These are phyloP conservation scores for Phytophthora ohioensis DNA, from an alignment of 352 stramenopile species.

Conservation along the genomic window DNA sequence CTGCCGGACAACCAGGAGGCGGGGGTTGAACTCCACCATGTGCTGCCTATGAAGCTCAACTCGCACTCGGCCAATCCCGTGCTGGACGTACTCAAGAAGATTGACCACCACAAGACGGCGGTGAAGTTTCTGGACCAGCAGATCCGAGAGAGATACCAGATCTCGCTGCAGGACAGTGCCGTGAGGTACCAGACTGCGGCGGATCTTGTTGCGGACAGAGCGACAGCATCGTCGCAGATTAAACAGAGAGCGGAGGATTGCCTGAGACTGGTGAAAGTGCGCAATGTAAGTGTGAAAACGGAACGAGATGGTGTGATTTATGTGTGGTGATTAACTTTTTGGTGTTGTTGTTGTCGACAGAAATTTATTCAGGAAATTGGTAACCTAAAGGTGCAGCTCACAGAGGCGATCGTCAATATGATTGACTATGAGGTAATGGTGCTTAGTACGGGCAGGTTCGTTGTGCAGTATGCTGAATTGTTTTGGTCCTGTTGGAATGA, in stretches of 20 bases:
- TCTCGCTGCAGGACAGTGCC: constrained; percentile 57
- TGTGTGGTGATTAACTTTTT: constrained; percentile 5
- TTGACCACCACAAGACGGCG: constrained; percentile 77
- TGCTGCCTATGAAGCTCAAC: constrained; percentile 81
- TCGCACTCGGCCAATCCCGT: constrained; percentile 79
- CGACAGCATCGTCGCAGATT: constrained; percentile 51
- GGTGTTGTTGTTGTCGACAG: constrained; percentile 38
- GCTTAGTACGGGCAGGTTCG: background rate
- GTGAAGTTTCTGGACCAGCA: constrained; percentile 72
- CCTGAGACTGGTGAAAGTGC: constrained; percentile 74
- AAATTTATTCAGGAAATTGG: constrained; percentile 72
- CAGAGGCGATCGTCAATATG: constrained; percentile 60
- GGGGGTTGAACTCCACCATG: constrained; percentile 45
- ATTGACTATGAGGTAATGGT: constrained; percentile 67
- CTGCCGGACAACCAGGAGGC: constrained; percentile 46
- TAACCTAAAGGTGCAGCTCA: constrained; percentile 62
- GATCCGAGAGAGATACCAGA: constrained; percentile 67
- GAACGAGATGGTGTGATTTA: background rate
- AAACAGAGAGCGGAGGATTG: constrained; percentile 70
- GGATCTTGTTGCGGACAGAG: constrained; percentile 65
- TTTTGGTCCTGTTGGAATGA: constrained; percentile 5
- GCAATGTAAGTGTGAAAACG: constrained; percentile 64
- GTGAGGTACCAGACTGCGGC: constrained; percentile 59
- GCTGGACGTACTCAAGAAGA: constrained; percentile 81
- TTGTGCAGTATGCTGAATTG: background rate